These are phyloP conservation scores for Phytophthora palmivora DNA, from an alignment of 352 stramenopile genomes.

Conservation along the genomic window DNA sequence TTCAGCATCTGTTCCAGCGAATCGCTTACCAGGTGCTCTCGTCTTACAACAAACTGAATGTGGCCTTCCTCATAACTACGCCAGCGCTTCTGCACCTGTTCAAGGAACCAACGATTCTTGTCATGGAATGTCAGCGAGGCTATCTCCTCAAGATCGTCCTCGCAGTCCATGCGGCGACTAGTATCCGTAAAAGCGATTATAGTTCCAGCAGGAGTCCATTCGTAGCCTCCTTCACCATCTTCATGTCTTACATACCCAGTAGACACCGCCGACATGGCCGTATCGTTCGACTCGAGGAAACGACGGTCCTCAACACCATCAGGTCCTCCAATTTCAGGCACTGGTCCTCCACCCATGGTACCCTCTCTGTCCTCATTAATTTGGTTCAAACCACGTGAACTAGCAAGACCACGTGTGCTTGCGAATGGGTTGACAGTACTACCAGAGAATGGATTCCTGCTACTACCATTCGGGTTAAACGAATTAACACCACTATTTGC, in stretches of 20 bases:
- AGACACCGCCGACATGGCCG: conserved; percentile 74
- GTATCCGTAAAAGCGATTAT: conserved; percentile 51
- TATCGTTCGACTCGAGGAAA: conserved; percentile 65
- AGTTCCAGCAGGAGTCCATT: conserved; percentile 73
- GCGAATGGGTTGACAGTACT: conserved; percentile 29
- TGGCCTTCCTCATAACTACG: conserved; percentile 84
- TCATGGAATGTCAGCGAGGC: conserved; percentile 82
- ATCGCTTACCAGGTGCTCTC: conserved; percentile 81
- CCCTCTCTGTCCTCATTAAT: conserved; percentile 64
- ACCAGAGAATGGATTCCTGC: conserved; percentile 20
- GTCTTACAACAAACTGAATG: conserved; percentile 85
- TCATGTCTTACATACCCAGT: conserved; percentile 83
- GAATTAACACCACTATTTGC: conserved; percentile 37
- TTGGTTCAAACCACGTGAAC: conserved; percentile 45
- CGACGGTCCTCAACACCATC: conserved; percentile 32
- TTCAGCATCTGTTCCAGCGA: conserved; percentile 90
- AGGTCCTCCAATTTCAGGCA: conserved; percentile 14
- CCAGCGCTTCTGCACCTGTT: conserved; percentile 80
- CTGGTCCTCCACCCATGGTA: conserved; percentile 19
- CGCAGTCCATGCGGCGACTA: conserved; percentile 67
- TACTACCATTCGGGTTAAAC: conserved; percentile 24
- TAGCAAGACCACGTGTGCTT: conserved; percentile 31
- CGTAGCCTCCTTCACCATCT: conserved; percentile 61
- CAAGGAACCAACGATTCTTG: conserved; percentile 87
- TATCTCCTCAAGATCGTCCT: conserved; percentile 88